phyloP scores from a whole-genome alignment of 2,329 filamentous ascomycete species.

The Fusarium decemcellulare region DNA sequence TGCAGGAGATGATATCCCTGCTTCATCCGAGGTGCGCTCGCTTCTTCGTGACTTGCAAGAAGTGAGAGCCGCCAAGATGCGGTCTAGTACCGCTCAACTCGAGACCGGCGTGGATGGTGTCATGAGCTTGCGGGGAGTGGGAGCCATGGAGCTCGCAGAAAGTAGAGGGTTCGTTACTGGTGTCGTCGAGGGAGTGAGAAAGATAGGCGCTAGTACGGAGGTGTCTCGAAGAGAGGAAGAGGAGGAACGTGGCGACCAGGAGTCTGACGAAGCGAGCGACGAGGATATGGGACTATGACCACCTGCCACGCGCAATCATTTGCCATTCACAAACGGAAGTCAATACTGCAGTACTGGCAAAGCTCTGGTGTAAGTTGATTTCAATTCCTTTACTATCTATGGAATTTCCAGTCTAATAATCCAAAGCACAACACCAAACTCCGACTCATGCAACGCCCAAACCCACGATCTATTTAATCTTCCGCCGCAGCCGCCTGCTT shows the following conservation, averaged over 20 bases:
- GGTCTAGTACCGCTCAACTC: conserved; percentile 79
- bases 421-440: conserved; percentile 11
- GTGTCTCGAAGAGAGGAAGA: conserved; percentile 83
- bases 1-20: conserved; percentile 84
- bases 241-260: conserved; percentile 73
- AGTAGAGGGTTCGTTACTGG: conserved; percentile 86
- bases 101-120: conserved; percentile 82
- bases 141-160: conserved; percentile 93
- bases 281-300: conserved; percentile 66
- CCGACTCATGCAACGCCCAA: conserved; percentile 7
- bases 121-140: conserved; percentile 79
- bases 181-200: conserved; percentile 89
- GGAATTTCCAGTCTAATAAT: conserved; percentile 21
- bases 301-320: not conserved
- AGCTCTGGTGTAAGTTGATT: conserved; percentile 33
- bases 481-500: not conserved
- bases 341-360: conserved; percentile 9
- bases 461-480: not conserved
- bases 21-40: conserved; percentile 80
- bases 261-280: conserved; percentile 72
- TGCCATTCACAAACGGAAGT: conserved; percentile 6
- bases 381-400: conserved; percentile 3
- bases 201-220: conserved; percentile 86
- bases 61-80: conserved; percentile 90
- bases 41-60: conserved; percentile 87